These are phyloP conservation scores for Trichoderma polysporum DNA, from an alignment of 2,329 filamentous ascomycete genomes.

Conservation along the genomic window DNA sequence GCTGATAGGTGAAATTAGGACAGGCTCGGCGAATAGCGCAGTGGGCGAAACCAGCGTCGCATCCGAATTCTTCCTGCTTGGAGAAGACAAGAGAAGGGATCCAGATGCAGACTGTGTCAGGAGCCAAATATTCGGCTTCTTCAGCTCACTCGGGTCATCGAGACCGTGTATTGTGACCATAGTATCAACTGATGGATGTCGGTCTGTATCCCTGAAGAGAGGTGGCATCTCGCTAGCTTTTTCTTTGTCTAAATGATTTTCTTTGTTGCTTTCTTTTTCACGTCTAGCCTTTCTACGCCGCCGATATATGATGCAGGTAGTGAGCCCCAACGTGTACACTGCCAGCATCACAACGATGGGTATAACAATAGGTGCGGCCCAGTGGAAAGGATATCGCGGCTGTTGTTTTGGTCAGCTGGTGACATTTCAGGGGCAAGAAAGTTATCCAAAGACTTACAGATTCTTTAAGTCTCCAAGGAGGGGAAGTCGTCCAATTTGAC, in stretches of 20 bases:
- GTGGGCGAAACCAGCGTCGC: constrained; percentile 10
- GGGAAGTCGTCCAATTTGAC: constrained; percentile 34
- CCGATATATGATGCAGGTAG: constrained; percentile 31
- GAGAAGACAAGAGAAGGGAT: constrained; percentile 6
- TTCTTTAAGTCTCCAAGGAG: constrained; percentile 33
- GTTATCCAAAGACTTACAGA: constrained; percentile 22
- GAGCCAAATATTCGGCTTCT: constrained; percentile 22
- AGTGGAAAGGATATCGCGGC: constrained; percentile 27
- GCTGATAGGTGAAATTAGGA: constrained; percentile 2
- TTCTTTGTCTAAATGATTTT: constrained; percentile 19
- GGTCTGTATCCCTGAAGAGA: constrained; percentile 4
- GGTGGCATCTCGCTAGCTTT: constrained; percentile 22
- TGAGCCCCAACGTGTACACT: constrained; percentile 32
- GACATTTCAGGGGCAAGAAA: neutral
- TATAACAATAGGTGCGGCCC: constrained; percentile 33
- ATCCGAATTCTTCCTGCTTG: neutral
- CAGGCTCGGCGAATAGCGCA: neutral
- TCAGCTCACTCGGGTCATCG: constrained; percentile 5
- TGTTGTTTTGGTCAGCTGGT: constrained; percentile 22
- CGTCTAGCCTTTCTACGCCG: constrained; percentile 29
- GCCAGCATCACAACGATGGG: constrained; percentile 33
- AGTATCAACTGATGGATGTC: constrained; percentile 23
- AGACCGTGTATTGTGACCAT: constrained; percentile 7
- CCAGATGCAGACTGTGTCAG: constrained; percentile 13
- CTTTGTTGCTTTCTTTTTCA: constrained; percentile 23